These are phyloP conservation scores for Detonula confervacea DNA, from an alignment of 352 stramenopile genomes.

Conservation along the genomic window DNA sequence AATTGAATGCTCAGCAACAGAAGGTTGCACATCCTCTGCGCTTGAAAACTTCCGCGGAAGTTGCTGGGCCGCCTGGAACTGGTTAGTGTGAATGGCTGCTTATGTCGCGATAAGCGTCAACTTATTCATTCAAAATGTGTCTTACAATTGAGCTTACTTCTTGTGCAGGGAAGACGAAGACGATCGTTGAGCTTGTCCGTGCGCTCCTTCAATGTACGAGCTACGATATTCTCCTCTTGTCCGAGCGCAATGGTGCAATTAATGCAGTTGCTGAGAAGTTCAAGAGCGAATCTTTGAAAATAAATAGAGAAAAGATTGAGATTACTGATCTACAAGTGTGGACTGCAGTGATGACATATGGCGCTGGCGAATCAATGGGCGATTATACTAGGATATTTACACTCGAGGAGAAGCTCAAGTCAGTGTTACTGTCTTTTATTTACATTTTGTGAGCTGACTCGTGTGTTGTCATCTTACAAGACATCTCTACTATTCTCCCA, in stretches of 20 bases:
- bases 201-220: constrained; percentile 48
- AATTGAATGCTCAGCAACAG: constrained; percentile 50
- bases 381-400: constrained; percentile 46
- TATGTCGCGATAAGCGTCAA: too few relatives aligned
- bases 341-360: constrained; percentile 45
- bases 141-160: too few relatives aligned
- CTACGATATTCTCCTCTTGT: constrained; percentile 50
- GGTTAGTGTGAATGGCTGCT: too few relatives aligned
- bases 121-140: too few relatives aligned
- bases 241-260: constrained; percentile 60
- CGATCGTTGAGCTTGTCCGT: constrained; percentile 51
- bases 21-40: constrained; percentile 32
- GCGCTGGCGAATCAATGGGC: constrained; percentile 38
- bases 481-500: too few relatives aligned
- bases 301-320: constrained; percentile 12
- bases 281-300: constrained; percentile 22
- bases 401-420: constrained; percentile 37
- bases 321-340: constrained; percentile 45
- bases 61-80: constrained; percentile 54
- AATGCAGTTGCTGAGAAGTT: constrained; percentile 66
- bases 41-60: constrained; percentile 57
- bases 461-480: too few relatives aligned
- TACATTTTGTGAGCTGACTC: not conserved
- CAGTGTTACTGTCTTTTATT: constrained; percentile 16
- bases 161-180: constrained; percentile 61